A percentile compares a stretch with the other conserved stretches of the same genome.
Evolutionary conservation across 306 rosid genomes (phyloP).

Genomic region (Malus orientalis): DNA sequence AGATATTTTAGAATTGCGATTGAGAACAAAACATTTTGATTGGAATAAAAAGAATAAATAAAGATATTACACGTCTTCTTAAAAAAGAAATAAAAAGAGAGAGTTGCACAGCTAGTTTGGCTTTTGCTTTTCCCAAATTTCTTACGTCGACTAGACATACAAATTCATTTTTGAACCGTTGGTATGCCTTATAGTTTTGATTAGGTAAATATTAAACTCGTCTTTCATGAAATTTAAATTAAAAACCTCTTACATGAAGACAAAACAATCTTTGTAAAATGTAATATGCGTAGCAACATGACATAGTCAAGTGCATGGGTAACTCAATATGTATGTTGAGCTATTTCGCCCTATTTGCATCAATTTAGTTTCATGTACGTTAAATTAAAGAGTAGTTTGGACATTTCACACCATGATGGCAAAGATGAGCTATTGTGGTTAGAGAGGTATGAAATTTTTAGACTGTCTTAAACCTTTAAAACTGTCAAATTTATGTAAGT

Average conservation of each 20-base stretch:
- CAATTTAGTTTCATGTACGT: not conserved
- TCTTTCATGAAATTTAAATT: no score
- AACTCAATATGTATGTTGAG: not conserved
- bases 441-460: no score
- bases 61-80: not conserved
- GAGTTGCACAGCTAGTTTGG: no score
- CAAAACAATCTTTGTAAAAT: fast-evolving
- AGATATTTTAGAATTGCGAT: not conserved
- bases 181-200: not conserved
- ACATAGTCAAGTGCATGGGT: not conserved
- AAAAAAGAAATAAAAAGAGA: not conserved
- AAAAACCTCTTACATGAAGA: no score
- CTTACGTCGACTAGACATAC: not conserved
- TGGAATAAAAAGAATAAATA: not conserved
- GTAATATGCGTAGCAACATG: not conserved
- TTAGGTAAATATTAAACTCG: not conserved
- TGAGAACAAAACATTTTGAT: not conserved
- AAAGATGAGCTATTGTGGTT: not conserved
- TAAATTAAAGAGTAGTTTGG: no score
- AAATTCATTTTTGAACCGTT: no score
- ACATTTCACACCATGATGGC: no score
- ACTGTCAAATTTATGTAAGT: no score
- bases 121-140: not conserved
- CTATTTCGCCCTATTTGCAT: no score
- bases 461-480: no score